phyloP scores from a whole-genome alignment of 2,329 filamentous ascomycete genomes.

The Lachnellula hyalina region DNA sequence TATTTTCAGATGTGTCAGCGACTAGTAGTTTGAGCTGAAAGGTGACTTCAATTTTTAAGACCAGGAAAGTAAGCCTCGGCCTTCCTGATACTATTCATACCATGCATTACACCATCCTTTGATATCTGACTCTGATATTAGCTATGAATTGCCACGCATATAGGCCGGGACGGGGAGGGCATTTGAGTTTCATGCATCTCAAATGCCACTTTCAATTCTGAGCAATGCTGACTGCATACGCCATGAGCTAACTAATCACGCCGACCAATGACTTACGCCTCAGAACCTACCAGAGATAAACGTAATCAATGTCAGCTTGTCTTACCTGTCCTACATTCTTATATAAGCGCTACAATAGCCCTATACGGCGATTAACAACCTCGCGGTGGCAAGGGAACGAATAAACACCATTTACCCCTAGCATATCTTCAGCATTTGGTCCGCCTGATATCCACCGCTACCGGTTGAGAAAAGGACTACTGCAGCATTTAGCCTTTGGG shows the following conservation, averaged over 20 bases:
- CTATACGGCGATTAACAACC: too few species aligned
- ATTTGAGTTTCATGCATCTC: not conserved
- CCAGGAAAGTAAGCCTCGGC: not conserved
- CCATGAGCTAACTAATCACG: not conserved
- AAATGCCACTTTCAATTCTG: not conserved
- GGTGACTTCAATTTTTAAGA: not conserved
- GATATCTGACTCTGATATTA: not conserved
- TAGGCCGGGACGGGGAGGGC: not conserved
- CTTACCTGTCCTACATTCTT: too few species aligned
- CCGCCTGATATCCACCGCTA: too few species aligned
- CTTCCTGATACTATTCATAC: not conserved
- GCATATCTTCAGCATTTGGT: too few species aligned
- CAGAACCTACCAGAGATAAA: not conserved
- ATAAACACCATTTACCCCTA: too few species aligned
- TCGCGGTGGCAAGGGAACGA: too few species aligned
- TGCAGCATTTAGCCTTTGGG: too few species aligned
- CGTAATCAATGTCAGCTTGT: too few species aligned
- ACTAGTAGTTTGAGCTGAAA: too few species aligned
- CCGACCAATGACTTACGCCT: not conserved
- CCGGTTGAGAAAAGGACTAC: too few species aligned
- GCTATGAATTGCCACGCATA: not conserved
- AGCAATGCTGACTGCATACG: not conserved
- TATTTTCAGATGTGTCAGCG: too few species aligned
- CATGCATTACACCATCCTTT: not conserved
- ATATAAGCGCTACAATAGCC: too few species aligned